phyloP scores from a whole-genome alignment of 202 grass and related monocot species.

The Carex arenaria region DNA sequence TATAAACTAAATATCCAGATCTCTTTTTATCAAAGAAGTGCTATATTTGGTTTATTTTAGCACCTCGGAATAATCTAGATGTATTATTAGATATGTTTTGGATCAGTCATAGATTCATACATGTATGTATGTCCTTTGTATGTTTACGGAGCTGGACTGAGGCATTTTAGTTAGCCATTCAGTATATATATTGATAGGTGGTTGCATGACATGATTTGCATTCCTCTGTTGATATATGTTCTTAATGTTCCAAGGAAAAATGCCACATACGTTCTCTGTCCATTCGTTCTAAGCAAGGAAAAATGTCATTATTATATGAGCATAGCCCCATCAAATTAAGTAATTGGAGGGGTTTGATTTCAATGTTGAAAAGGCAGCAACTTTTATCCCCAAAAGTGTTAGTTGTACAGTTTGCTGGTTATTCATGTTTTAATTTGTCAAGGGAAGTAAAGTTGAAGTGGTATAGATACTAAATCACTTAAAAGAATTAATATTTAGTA shows the following conservation, averaged over 20 bases:
- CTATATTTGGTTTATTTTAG: slow-evolving; percentile 4
- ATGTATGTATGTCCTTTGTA: slow-evolving; percentile 18
- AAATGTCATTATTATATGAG: neutral
- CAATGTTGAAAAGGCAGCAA: too few species aligned
- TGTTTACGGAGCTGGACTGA: slow-evolving; percentile 5
- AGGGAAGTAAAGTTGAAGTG: too few species aligned
- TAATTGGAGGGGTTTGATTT: too few species aligned
- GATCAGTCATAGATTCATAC: slow-evolving; percentile 2
- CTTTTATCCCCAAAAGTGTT: too few species aligned
- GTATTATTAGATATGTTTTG: slow-evolving; percentile 7
- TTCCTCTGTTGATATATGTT: too few species aligned
- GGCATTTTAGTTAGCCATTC: neutral
- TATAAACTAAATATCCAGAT: neutral
- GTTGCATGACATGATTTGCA: neutral
- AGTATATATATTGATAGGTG: neutral
- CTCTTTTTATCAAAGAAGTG: slow-evolving; percentile 14
- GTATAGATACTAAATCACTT: too few species aligned
- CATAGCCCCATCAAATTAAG: neutral
- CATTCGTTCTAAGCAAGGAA: neutral
- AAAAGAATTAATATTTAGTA: too few species aligned
- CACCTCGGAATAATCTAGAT: slow-evolving; percentile 4
- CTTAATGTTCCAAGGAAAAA: neutral
- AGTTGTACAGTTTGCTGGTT: too few species aligned
- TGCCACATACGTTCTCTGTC: neutral
- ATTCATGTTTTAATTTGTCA: too few species aligned